Base-by-base conservation (phyloP, 2,329 filamentous ascomycete species). In the Nemania abortiva region DNA sequence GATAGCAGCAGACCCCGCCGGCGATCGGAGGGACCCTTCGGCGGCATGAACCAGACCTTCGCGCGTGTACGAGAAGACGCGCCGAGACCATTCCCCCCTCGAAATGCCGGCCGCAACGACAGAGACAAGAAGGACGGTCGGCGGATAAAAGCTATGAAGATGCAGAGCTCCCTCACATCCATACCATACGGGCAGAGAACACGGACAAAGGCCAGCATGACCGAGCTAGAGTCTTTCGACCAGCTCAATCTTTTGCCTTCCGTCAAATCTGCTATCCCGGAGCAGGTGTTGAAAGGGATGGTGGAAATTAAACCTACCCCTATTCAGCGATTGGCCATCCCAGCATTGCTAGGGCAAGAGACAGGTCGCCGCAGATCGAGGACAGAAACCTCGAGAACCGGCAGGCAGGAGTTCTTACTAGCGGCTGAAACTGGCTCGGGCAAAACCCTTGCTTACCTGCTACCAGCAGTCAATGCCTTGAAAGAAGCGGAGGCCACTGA, bases 381-480 rank as follows among this genome's bases (percentile, higher is more conserved):
- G 74, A 75, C 77, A 10, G 57, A 39, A 67, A 79, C 77, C 49
- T 72, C 76, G 45, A 72, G 70, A 5, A 64, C 78, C 2, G 77
- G 75, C 65, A 86, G 77, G 73, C 81, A 82, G 68, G 87, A 84
- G 82, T 98, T 93, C 77, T 86, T 99, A 13, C 85, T 99, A 58
- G 96, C 96, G 3, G 96, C 96, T 11, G 96, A 99, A 84, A 99
- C 96, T 0, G 96, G 96, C 13, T 98, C 96, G 0, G 96, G 96
- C 69, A 99, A 99, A 84, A 99, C 96, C 0, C 84, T 99, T 70
- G 94, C 96, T 9, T 99, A 99, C 78, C 84, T 98, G 5, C 82
- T 98, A 5, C 97, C 96, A 0, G 87, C 91, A 18, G 85, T 99
- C 61, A 90, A 99, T 81, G 92, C 93, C 9, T 81, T 99, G 75